Base-by-base conservation (phyloP, 2,329 filamentous ascomycete genomes). In the Botrytis sinoallii region DNA sequence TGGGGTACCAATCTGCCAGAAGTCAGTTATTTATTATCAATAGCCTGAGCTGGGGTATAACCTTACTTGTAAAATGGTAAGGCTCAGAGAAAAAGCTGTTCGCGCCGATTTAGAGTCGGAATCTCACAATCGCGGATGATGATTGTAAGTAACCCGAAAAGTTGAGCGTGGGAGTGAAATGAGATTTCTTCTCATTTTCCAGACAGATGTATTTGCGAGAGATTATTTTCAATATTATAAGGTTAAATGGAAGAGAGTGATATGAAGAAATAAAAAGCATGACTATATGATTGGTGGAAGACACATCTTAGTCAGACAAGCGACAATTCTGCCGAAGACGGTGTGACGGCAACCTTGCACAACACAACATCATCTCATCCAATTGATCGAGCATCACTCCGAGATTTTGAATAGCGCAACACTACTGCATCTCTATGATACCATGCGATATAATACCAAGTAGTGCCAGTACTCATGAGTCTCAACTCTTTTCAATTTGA, bases 391-490 rank as follows among this genome's bases (percentile, higher is more conserved):
- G 22, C 22, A 67, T 55, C 46, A 14, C 25, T 40, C 1, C 22
- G 22, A 16, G 7, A 1, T 42, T 63, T 40, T n/a, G 5, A 63
- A 25, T 4, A 63, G 1, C 8, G 25, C 10, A 63, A 29, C 14
- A 29, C 52, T 57, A 16, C 14, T 18, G 32, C 2, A 22, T 18
- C 1, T 64, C n/a, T 10, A 20, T 44, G 7, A 0, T 10, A 18
- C 14, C n/a, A 18, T n/a, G 52, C 3, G n/a, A 29, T 8, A 18
- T 18, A 18, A 7, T 7, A 6, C 8, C 6, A 29, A 18, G 9
- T 1, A 9, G 6, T 18, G 0, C 14, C 3, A 8, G 3, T 57
- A 57, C n/a, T 29, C 52, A 0, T 18, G 3, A 16, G 2, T 9
- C 52, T 57, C 12, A 29, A 29, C 0, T 18, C 14, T 29, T 18